Evolutionary conservation across 139 green algal species (phyloP).

Genomic region (Edaphochlamys debaryana): DNA sequence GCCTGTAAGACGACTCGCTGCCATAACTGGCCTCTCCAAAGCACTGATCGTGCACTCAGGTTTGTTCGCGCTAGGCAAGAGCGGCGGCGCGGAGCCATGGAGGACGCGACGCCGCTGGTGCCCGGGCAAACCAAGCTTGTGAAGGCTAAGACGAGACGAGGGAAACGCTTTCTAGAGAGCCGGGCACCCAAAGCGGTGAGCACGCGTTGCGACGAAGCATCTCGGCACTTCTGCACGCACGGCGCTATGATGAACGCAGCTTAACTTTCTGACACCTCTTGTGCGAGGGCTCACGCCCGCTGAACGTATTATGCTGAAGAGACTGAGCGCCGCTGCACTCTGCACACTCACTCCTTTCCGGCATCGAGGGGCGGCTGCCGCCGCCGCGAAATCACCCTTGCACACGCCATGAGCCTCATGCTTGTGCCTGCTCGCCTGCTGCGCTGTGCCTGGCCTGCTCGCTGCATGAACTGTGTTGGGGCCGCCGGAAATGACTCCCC

Average conservation of each 20-base stretch:
- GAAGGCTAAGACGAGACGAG: constrained; percentile 77
- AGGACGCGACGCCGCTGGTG: constrained; percentile 18
- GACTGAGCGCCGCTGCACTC: constrained; percentile 24
- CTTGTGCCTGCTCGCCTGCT: no score
- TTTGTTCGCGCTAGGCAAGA: no score
- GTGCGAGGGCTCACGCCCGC: constrained; percentile 21
- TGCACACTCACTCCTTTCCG: neutral
- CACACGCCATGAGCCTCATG: neutral
- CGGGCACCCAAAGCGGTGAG: constrained; percentile 84
- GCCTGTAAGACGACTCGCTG: no score
- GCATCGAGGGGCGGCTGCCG: neutral
- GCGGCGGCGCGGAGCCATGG: no score
- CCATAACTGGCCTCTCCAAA: no score
- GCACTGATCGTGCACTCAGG: no score
- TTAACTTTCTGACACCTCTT: constrained; percentile 56
- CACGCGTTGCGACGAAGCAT: neutral
- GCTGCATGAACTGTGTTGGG: no score
- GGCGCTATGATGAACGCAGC: constrained; percentile 22
- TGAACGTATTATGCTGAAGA: constrained; percentile 31
- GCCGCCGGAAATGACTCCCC: no score
- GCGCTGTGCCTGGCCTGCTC: no score
- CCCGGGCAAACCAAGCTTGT: constrained; percentile 59
- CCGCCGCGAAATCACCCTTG: no score
- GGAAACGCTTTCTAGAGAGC: constrained; percentile 72
- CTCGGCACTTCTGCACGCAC: neutral